Percentiles rank a stretch among this genome's conserved stretches.
These are phyloP conservation scores for Salix exigua DNA, from an alignment of 345 rosid genomes.

Conservation along the genomic window DNA sequence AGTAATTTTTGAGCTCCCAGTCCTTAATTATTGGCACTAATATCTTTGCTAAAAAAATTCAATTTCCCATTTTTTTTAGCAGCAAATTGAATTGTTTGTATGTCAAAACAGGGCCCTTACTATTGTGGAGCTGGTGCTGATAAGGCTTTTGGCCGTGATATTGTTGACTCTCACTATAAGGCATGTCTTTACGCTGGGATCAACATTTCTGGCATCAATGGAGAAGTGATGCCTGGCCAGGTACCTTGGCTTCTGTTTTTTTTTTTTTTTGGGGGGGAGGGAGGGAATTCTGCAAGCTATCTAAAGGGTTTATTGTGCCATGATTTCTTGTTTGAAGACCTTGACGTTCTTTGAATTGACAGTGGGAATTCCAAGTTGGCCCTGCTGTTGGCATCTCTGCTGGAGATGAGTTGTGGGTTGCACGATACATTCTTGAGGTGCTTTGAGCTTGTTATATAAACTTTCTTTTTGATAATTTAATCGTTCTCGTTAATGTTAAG, in stretches of 20 bases:
- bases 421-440: constrained; percentile 27
- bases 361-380: constrained; percentile 32
- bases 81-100: background rate
- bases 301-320: background rate
- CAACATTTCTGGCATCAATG: constrained; percentile 22
- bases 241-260: background rate
- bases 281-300: no score
- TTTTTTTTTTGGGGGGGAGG: background rate
- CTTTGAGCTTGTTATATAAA: background rate
- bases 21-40: background rate
- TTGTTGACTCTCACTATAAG: constrained; percentile 22
- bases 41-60: no score
- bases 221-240: constrained; percentile 30
- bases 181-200: constrained; percentile 25
- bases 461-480: background rate
- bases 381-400: constrained; percentile 22
- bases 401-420: constrained; percentile 26
- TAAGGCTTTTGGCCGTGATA: constrained; percentile 24
- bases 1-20: background rate
- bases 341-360: background rate
- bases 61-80: background rate
- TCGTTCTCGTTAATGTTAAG: background rate
- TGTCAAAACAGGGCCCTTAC: constrained; percentile 16
- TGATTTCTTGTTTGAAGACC: background rate
- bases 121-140: constrained; percentile 27